Evolutionary conservation across 345 rosid species (phyloP).

Genomic region (Eutrema japonicum): DNA sequence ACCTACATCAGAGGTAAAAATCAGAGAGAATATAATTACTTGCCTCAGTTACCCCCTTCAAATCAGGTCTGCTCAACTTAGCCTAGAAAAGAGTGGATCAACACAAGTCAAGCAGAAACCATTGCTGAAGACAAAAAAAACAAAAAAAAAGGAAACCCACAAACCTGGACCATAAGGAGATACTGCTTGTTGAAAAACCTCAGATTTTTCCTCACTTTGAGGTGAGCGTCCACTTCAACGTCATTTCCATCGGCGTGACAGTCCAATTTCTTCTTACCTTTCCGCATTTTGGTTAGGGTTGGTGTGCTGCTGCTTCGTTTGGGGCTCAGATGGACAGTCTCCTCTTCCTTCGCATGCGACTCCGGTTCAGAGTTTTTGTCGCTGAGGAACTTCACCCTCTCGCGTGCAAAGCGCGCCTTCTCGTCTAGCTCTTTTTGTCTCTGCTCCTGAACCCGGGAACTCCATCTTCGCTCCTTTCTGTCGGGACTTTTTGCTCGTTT

Average conservation of each 20-base stretch:
- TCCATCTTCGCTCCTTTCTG: constrained; percentile 41
- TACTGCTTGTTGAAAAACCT: constrained; percentile 83
- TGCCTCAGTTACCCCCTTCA: constrained; percentile 84
- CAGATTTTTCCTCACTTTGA: constrained; percentile 65
- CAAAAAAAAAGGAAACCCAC: neutral
- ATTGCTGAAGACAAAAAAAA: neutral
- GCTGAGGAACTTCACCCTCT: constrained; percentile 50
- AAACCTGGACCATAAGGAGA: constrained; percentile 82
- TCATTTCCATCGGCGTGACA: neutral
- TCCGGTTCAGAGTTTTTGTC: constrained; percentile 8
- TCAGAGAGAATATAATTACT: constrained; percentile 33
- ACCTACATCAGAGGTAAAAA: neutral
- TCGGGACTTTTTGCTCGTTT: neutral
- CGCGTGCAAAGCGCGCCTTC: constrained; percentile 53
- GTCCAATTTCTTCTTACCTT: constrained; percentile 15
- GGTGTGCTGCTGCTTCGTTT: neutral
- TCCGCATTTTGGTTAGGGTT: constrained; percentile 21
- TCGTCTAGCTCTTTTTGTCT: constrained; percentile 46
- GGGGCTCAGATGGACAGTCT: neutral
- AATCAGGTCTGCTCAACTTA: constrained; percentile 72
- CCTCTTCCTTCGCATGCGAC: neutral
- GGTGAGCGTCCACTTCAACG: constrained; percentile 55
- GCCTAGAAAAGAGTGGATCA: constrained; percentile 5
- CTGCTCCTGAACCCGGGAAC: constrained; percentile 49
- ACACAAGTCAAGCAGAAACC: constrained; percentile 19